Base-by-base conservation (phyloP, 257 asterid genomes). In the Lithospermum erythrorhizon region DNA sequence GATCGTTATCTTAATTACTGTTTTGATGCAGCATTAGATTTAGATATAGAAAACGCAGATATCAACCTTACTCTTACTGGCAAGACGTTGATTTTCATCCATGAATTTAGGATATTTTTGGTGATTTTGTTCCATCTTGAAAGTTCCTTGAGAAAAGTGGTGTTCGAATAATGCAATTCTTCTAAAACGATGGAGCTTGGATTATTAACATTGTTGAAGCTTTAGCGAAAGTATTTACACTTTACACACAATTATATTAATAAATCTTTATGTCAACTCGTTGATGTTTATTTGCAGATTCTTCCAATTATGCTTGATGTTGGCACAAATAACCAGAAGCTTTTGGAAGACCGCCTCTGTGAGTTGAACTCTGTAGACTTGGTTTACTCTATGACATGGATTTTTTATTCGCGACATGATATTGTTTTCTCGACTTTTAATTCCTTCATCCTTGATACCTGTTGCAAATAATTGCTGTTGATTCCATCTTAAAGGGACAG, bases 291-390 rank as follows among this genome's bases (percentile, higher is more conserved):
- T 61, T 23, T 70, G 20, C 89, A 93, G 99, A 76, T 93, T 75
- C 81, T 93, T 75, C 99, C 99, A 18, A 83, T 93, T 68, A 93
- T 93, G 99, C 99, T 93, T 70, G 99, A 93, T 65, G 94, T 93
- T 65, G 99, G 99, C 65, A 93, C 99, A 21, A 93, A 89, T 85
- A 93, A 93, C 70, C 79, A 84, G 86, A 82, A 77, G 78, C 95
- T 93, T 73, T 96, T 93, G 54, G 85, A 84, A 66, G 89, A 93
- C 69, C 84, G 62, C 73, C 99, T 93, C 70, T 93, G 99, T 93
- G 82, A 93, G 99, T 86, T 65, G 64, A 74, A 59, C 59, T 62
- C 22, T 73, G 23, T 57, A 58, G 45, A 57, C 60, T 59, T 59
- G 15, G 56, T 57, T 37, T 49, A 58, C 69, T 35, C 30, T 65